These are phyloP conservation scores for Microstegium vimineum DNA, from an alignment of 176 grass and related monocot genomes.

Conservation along the genomic window DNA sequence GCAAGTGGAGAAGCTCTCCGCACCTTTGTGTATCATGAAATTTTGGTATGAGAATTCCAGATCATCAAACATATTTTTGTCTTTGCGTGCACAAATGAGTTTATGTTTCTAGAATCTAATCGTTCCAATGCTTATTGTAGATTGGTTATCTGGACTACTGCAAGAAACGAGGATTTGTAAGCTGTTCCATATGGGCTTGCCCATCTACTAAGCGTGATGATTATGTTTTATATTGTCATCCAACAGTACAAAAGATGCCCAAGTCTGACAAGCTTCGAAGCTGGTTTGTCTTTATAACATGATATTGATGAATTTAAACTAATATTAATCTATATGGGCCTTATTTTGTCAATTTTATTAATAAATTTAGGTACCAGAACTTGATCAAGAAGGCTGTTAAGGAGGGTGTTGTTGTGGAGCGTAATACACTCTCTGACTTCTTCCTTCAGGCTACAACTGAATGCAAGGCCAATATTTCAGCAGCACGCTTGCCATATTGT, in stretches of 20 bases:
- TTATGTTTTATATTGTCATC: slow-evolving; percentile 98
- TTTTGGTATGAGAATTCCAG: slow-evolving; percentile 72
- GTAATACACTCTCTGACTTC: slow-evolving; percentile 68
- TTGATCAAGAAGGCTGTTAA: slow-evolving; percentile 77
- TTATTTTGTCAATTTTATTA: slow-evolving; percentile 13
- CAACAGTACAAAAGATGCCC: slow-evolving; percentile 83
- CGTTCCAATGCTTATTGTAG: slow-evolving; percentile 30
- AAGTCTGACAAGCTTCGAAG: slow-evolving; percentile 87
- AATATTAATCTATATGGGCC: slow-evolving; percentile 10
- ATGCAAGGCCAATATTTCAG: slow-evolving; percentile 72
- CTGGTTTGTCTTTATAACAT: slow-evolving; percentile 46
- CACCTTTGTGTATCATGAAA: slow-evolving; percentile 93
- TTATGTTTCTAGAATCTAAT: slow-evolving; percentile 12
- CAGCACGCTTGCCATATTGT: slow-evolving; percentile 82
- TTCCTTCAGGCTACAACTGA: slow-evolving; percentile 71
- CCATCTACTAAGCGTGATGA: slow-evolving; percentile 90
- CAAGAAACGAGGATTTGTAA: slow-evolving; percentile 81
- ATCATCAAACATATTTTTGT: slow-evolving; percentile 1
- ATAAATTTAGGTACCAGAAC: slow-evolving; percentile 74
- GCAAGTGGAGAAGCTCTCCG: slow-evolving; percentile 82
- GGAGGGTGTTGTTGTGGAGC: slow-evolving; percentile 74
- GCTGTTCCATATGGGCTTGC: slow-evolving; percentile 97
- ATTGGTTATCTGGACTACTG: slow-evolving; percentile 95
- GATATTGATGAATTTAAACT: not conserved
- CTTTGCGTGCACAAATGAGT: slow-evolving; percentile 17